Percentiles rank a stretch among this genome's conserved stretches.
phyloP scores from a whole-genome alignment of 495 filamentous ascomycete genomes.

The Tricharina praecox region DNA sequence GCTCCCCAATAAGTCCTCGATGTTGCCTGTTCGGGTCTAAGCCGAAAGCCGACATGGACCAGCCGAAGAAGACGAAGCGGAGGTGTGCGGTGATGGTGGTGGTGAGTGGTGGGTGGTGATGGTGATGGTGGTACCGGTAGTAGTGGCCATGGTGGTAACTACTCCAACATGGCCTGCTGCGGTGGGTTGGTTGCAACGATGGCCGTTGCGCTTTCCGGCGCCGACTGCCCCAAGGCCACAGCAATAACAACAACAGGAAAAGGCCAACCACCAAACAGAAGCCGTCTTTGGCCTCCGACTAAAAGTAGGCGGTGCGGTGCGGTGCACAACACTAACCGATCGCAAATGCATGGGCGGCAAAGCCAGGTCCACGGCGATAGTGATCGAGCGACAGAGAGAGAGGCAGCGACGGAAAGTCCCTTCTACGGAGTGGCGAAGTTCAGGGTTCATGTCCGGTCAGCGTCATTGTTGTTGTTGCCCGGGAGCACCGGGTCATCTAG shows the following conservation, averaged over 20 bases:
- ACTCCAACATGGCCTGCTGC: no score
- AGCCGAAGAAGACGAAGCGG: not conserved
- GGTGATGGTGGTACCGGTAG: no score
- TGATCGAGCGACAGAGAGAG: constrained; percentile 5
- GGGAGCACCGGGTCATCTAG: not conserved
- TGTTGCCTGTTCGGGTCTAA: constrained; percentile 6
- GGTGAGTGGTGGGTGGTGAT: not conserved
- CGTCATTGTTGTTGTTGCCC: no score
- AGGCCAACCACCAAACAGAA: not conserved
- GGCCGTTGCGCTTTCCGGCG: not conserved
- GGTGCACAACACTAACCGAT: constrained; percentile 16
- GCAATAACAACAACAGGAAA: not conserved
- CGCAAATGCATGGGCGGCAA: constrained; percentile 21
- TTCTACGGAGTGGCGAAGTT: constrained; percentile 18
- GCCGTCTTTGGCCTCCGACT: not conserved
- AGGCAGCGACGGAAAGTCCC: no score
- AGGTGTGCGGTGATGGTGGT: not conserved
- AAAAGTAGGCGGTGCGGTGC: no score
- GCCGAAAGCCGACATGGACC: not conserved
- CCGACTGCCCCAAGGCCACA: no score
- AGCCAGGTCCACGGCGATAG: constrained; percentile 8
- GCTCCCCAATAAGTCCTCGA: constrained; percentile 8
- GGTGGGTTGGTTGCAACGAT: not conserved
- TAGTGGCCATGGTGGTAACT: no score
- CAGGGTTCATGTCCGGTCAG: constrained; percentile 15